Conservation (phyloP, 2,329 filamentous ascomycete species). For the Curvularia sp. region DNA sequence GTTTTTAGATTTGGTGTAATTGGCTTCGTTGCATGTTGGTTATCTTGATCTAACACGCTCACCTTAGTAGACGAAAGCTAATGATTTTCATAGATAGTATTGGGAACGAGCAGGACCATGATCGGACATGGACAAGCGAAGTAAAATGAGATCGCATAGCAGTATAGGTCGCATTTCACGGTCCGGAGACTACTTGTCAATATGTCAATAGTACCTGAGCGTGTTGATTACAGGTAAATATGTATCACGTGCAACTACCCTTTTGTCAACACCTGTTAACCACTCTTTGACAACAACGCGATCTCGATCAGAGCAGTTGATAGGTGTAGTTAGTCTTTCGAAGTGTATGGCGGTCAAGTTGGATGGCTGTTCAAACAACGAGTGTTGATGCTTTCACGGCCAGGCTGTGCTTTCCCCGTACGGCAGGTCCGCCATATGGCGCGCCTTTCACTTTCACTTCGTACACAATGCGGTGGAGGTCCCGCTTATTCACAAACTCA, state of each 20-base stretch:
- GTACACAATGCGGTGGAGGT: slow-evolving; percentile 2
- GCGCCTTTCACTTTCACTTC: slow-evolving; percentile 10
- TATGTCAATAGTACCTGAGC: not conserved
- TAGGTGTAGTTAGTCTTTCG: not conserved
- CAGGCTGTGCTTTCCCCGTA: not conserved
- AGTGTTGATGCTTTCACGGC: not conserved
- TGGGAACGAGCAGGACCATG: not conserved
- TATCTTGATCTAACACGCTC: not conserved
- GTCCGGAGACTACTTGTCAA: not conserved
- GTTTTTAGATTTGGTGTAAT: not conserved
- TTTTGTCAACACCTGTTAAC: not conserved
- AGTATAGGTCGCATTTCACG: not conserved
- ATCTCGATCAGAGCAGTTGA: not conserved
- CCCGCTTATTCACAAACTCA: not conserved
- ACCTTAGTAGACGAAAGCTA: not conserved
- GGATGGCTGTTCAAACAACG: not conserved
- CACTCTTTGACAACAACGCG: not conserved
- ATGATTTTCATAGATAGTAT: not conserved
- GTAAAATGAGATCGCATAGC: too few relatives aligned
- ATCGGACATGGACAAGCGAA: too few relatives aligned
- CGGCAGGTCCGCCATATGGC: not conserved
- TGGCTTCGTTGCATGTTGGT: not conserved
- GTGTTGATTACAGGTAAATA: not conserved
- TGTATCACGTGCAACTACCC: not conserved
- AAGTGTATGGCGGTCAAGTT: not conserved